These are phyloP conservation scores for Inga oerstediana DNA, from an alignment of 306 rosid species.

Conservation along the genomic window DNA sequence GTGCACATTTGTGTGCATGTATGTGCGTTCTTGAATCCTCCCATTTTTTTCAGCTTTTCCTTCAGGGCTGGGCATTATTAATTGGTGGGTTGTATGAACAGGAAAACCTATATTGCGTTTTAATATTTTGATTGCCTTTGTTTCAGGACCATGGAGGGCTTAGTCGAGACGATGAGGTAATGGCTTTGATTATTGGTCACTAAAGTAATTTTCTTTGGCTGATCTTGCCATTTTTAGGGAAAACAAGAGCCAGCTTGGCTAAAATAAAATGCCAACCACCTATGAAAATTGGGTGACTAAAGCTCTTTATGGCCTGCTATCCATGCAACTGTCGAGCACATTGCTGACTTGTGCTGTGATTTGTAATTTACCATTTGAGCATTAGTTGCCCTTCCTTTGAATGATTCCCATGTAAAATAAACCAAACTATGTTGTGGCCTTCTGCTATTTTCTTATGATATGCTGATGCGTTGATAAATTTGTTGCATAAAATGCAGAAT, in stretches of 20 bases:
- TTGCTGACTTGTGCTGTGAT: neutral
- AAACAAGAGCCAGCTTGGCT: slow-evolving; percentile 27
- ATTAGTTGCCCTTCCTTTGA: slow-evolving; percentile 4
- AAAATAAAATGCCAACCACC: neutral
- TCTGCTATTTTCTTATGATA: neutral
- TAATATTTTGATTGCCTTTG: slow-evolving; percentile 39
- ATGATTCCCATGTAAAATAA: neutral
- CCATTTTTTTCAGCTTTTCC: slow-evolving; percentile 4
- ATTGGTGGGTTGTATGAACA: neutral
- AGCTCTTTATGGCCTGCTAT: slow-evolving; percentile 1
- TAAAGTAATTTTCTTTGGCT: slow-evolving; percentile 22
- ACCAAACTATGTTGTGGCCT: neutral
- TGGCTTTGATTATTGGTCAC: slow-evolving; percentile 29
- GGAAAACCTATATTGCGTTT: slow-evolving; percentile 18
- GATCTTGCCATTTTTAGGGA: slow-evolving; percentile 15
- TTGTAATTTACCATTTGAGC: neutral
- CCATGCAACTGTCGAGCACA: neutral
- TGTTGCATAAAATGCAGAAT: slow-evolving; percentile 56
- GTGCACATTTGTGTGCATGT: neutral
- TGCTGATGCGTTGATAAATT: slow-evolving; percentile 23
- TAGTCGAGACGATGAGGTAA: slow-evolving; percentile 95
- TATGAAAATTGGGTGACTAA: slow-evolving; percentile 2
- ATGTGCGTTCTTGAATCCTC: slow-evolving; percentile 11
- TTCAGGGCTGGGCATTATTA: neutral
- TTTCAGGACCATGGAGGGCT: slow-evolving; percentile 75